phyloP scores from a whole-genome alignment of 768 basidiomycete species.

The Suillus subaureus region DNA sequence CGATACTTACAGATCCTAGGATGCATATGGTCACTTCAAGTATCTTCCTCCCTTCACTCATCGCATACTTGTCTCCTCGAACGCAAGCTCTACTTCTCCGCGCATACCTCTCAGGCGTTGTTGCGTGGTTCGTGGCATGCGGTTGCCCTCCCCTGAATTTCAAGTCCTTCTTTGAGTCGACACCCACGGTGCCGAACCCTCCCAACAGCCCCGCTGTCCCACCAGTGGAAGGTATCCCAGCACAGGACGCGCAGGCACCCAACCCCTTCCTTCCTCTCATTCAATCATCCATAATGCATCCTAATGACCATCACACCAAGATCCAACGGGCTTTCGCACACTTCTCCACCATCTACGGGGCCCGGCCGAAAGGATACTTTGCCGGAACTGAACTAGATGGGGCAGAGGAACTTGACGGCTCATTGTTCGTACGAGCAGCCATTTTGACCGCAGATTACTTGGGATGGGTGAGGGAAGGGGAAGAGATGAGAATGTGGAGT shows the following conservation, averaged over 20 bases:
- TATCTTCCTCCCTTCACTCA: constrained; percentile 29
- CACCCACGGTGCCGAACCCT: neutral
- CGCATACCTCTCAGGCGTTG: constrained; percentile 23
- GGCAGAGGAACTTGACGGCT: constrained; percentile 37
- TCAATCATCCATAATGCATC: constrained; percentile 39
- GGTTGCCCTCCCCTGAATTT: constrained; percentile 35
- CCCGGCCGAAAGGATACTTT: constrained; percentile 28
- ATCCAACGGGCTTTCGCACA: constrained; percentile 38
- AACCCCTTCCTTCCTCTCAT: constrained; percentile 46
- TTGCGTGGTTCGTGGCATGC: constrained; percentile 32
- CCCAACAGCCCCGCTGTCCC: neutral
- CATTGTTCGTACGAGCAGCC: constrained; percentile 36
- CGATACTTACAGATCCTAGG: constrained; percentile 16
- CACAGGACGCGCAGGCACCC: constrained; percentile 24
- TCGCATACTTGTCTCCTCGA: constrained; percentile 20
- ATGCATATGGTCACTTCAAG: constrained; percentile 36
- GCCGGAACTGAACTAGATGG: constrained; percentile 32
- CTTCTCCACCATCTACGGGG: constrained; percentile 34
- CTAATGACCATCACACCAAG: constrained; percentile 36
- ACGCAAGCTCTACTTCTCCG: constrained; percentile 32
- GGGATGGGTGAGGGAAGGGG: constrained; percentile 20
- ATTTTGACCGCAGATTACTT: constrained; percentile 33
- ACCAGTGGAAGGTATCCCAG: neutral
- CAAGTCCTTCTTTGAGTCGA: constrained; percentile 28
- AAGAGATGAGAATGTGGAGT: constrained; percentile 28